phyloP scores from a whole-genome alignment of 2,329 filamentous ascomycete genomes.

The Apiospora hydei region DNA sequence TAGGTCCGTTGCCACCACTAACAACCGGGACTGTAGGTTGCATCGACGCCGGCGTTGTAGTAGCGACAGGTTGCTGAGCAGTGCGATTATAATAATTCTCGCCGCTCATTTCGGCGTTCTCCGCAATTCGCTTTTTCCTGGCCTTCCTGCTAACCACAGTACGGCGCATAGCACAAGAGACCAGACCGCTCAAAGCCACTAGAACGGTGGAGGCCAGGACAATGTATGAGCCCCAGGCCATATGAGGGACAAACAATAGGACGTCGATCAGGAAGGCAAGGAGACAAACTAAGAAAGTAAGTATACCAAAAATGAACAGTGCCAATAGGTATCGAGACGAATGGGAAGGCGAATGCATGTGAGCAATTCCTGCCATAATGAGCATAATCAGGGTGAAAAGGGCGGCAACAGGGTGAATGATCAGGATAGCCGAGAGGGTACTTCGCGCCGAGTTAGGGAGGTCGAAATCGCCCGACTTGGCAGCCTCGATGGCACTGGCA shows the following conservation, averaged over 20 bases:
- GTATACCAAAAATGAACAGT: constrained; percentile 84
- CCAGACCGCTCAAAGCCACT: constrained; percentile 80
- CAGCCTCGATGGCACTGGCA: constrained; percentile 62
- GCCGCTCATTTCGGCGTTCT: constrained; percentile 97
- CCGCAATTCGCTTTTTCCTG: constrained; percentile 87
- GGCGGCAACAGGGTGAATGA: constrained; percentile 91
- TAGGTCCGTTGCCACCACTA: constrained; percentile 60
- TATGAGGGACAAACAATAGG: constrained; percentile 89
- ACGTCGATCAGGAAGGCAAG: constrained; percentile 94
- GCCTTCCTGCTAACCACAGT: constrained; percentile 91
- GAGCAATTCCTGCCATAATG: constrained; percentile 78
- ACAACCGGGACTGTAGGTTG: constrained; percentile 67
- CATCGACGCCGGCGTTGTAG: constrained; percentile 44
- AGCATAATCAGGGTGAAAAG: constrained; percentile 87
- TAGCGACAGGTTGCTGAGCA: constrained; percentile 58
- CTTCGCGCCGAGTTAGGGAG: constrained; percentile 60
- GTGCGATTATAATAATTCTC: constrained; percentile 86
- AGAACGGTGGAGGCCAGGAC: constrained; percentile 89
- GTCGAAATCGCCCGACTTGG: constrained; percentile 56
- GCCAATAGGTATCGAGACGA: constrained; percentile 87
- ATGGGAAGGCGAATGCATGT: constrained; percentile 87
- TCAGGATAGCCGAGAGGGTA: constrained; percentile 84
- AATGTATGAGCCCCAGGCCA: constrained; percentile 94
- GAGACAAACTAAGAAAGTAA: constrained; percentile 83
- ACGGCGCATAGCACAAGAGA: constrained; percentile 94